Conservation (phyloP, 805 yeast species). For the Sugiyamaella chiloensis region DNA sequence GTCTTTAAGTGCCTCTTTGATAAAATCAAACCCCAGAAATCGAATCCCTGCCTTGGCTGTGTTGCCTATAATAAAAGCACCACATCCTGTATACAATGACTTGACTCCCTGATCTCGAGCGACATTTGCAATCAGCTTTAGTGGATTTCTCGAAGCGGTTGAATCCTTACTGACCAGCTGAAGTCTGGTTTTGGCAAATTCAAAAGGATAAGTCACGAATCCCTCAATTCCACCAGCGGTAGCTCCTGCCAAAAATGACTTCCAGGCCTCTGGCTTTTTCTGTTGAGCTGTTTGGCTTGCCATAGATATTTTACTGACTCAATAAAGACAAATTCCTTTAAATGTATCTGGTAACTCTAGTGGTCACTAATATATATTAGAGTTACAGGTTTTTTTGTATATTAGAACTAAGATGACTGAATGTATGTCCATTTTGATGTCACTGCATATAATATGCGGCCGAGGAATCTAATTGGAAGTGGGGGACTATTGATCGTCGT, state of each 20-base stretch:
- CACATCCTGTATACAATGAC: conserved; percentile 89
- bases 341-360: no score
- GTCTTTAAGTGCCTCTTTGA: conserved; percentile 74
- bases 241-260: conserved; percentile 45
- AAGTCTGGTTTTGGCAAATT: conserved; percentile 90
- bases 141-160: conserved; percentile 69
- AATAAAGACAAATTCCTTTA: no score
- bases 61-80: conserved; percentile 93
- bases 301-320: no score
- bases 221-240: conserved; percentile 65
- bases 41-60: conserved; percentile 96
- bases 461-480: no score
- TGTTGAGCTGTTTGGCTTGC: neutral
- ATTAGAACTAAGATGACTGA: conserved; percentile 1
- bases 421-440: no score
- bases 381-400: no score
- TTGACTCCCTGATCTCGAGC: conserved; percentile 75
- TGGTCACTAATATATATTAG: no score
- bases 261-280: conserved; percentile 29
- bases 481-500: conserved; percentile 20
- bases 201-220: conserved; percentile 89
- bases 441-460: no score
- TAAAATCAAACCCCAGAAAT: conserved; percentile 86
- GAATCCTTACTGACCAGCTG: conserved; percentile 51
- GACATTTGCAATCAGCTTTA: conserved; percentile 70